A percentile compares a stretch with the other conserved stretches of the same genome.
These are phyloP conservation scores for Gossypium arboreum DNA, from an alignment of 345 rosid genomes.

Conservation along the genomic window DNA sequence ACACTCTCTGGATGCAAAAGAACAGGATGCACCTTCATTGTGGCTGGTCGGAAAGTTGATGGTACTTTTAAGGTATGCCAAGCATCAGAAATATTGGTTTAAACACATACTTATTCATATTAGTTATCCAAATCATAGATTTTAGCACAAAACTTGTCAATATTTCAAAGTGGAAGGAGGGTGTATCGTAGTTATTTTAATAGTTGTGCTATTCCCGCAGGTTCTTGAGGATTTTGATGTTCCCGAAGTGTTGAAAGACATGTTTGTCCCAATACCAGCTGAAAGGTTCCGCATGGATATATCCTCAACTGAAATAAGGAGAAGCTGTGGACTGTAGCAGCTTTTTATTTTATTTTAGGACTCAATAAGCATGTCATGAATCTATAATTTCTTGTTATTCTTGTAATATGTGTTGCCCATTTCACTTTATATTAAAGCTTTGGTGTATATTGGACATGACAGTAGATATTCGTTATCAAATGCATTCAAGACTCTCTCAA, in stretches of 20 bases:
- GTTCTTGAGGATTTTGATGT: constrained; percentile 76
- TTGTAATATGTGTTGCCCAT: too few species aligned
- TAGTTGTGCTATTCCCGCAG: constrained; percentile 31
- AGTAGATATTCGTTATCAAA: too few species aligned
- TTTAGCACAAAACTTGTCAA: neutral
- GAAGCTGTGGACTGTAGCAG: constrained; percentile 21
- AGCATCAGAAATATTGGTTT: neutral
- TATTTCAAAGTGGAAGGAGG: too few species aligned
- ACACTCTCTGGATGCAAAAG: constrained; percentile 60
- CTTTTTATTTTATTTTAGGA: neutral
- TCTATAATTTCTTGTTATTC: too few species aligned
- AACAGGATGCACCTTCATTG: constrained; percentile 79
- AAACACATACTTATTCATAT: neutral
- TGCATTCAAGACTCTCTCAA: too few species aligned
- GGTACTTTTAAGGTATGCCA: constrained; percentile 67
- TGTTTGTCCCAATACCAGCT: constrained; percentile 67
- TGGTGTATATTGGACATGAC: too few species aligned
- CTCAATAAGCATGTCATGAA: neutral
- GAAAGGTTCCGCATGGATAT: constrained; percentile 71
- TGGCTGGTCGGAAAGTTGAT: constrained; percentile 78
- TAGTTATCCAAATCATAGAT: neutral
- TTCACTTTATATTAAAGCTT: too few species aligned
- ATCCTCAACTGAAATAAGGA: constrained; percentile 74
- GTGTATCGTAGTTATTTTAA: neutral
- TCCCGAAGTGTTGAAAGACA: constrained; percentile 57